Evolutionary conservation across 345 rosid species (phyloP).

Genomic region (Dipteronia sinensis): DNA sequence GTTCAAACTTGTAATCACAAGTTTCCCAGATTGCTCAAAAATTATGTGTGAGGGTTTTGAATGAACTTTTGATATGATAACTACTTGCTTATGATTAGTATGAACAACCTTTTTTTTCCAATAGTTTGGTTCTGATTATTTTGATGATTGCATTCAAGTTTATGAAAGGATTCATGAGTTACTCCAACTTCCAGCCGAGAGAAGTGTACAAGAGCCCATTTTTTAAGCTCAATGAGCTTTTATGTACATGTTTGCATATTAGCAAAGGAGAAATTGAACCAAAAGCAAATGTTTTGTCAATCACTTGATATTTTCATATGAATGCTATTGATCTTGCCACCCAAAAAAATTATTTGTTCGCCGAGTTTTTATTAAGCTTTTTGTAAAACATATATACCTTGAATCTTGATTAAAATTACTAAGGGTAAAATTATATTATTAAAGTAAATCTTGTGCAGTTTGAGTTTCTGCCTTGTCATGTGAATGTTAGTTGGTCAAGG

Average conservation of each 20-base stretch:
- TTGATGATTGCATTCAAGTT: slow-evolving; percentile 27
- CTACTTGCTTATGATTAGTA: background rate
- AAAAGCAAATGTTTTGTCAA: no score
- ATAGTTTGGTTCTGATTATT: background rate
- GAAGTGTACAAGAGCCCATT: slow-evolving; percentile 22
- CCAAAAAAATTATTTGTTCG: no score
- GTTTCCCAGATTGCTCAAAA: background rate
- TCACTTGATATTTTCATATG: no score
- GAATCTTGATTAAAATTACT: no score
- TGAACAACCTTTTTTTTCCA: background rate
- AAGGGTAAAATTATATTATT: no score
- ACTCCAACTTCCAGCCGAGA: slow-evolving; percentile 40
- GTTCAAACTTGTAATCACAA: background rate
- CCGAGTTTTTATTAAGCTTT: no score
- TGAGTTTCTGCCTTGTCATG: no score
- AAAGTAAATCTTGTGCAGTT: no score
- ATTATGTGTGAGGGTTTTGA: background rate
- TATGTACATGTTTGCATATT: background rate
- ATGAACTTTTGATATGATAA: background rate
- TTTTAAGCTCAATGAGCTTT: slow-evolving; percentile 20
- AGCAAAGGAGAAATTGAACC: no score
- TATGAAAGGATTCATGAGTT: slow-evolving; percentile 49
- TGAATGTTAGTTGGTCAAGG: no score
- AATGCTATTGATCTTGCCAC: no score
- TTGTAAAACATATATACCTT: no score